These are phyloP conservation scores for Metschnikowia arizonensis DNA, from an alignment of 805 yeast species.

Conservation along the genomic window DNA sequence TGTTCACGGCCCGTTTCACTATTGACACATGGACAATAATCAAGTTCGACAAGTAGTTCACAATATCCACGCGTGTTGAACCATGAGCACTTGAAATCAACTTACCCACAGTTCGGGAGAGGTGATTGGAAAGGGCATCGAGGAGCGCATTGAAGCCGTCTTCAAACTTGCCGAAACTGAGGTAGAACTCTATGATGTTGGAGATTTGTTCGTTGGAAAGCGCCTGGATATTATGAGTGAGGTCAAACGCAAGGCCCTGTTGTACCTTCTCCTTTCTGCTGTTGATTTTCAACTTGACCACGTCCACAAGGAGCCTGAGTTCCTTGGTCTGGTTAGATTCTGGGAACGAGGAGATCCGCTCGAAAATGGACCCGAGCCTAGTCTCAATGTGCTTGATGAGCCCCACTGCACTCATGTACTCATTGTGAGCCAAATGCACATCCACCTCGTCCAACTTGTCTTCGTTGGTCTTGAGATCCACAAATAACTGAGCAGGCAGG, in stretches of 20 bases:
- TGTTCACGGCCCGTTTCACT: constrained; percentile 45
- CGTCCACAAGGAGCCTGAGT: constrained; percentile 34
- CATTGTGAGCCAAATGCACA: constrained; percentile 57
- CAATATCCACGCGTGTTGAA: constrained; percentile 40
- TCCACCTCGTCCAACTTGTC: constrained; percentile 67
- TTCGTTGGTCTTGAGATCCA: constrained; percentile 51
- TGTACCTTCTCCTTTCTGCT: constrained; percentile 36
- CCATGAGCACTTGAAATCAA: constrained; percentile 40
- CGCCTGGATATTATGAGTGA: constrained; percentile 31
- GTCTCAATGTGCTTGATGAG: constrained; percentile 35
- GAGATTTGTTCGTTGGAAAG: constrained; percentile 30
- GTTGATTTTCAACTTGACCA: constrained; percentile 38
- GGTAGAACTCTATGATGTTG: constrained; percentile 33
- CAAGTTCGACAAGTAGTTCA: constrained; percentile 37
- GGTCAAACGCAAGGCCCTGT: constrained; percentile 34
- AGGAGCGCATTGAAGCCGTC: constrained; percentile 34
- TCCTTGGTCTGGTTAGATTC: constrained; percentile 22
- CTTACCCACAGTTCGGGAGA: constrained; percentile 30
- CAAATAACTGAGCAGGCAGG: constrained; percentile 29
- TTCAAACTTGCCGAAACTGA: constrained; percentile 32
- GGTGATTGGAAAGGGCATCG: constrained; percentile 31
- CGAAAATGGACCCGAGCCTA: constrained; percentile 29
- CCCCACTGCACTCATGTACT: constrained; percentile 46
- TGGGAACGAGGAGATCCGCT: constrained; percentile 16
- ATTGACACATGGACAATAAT: constrained; percentile 38